Conservation (phyloP, 805 yeast genomes). For the Lipomyces orientalis region DNA sequence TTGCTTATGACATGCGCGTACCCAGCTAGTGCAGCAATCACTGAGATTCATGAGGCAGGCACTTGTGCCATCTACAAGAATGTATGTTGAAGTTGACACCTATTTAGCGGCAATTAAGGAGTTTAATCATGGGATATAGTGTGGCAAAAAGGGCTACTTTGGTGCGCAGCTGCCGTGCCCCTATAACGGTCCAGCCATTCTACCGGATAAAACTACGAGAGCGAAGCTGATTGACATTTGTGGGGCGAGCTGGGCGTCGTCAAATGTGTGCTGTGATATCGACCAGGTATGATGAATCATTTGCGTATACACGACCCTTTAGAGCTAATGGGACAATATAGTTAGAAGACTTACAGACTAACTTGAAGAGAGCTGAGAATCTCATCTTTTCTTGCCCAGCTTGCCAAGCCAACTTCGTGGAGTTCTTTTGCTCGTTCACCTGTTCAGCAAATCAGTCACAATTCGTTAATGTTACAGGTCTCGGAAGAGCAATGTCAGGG, state of each 20-base stretch:
- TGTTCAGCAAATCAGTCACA: constrained; percentile 84
- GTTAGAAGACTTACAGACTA: constrained; percentile 55
- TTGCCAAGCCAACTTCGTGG: constrained; percentile 81
- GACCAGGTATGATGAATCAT: constrained; percentile 56
- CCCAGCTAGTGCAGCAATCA: constrained; percentile 11
- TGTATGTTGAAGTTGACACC: constrained; percentile 35
- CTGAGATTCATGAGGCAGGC: constrained; percentile 49
- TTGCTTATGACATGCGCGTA: not conserved
- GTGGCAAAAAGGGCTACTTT: constrained; percentile 82
- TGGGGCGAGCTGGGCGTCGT: constrained; percentile 67
- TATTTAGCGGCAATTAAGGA: not conserved
- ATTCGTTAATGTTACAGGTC: constrained; percentile 70
- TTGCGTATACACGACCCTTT: not conserved
- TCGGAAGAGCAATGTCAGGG: constrained; percentile 52
- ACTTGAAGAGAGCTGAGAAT: constrained; percentile 75
- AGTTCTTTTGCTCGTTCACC: constrained; percentile 81
- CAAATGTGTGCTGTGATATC: constrained; percentile 70
- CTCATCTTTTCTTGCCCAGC: constrained; percentile 93
- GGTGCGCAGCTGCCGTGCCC: constrained; percentile 85
- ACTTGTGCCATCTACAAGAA: constrained; percentile 61
- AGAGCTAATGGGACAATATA: constrained; percentile 12
- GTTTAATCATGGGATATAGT: constrained; percentile 43
- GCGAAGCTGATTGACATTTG: constrained; percentile 63
- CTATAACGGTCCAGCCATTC: constrained; percentile 55
- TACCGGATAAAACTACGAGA: constrained; percentile 53